A percentile compares a stretch with the other conserved stretches of the same genome.
Conservation (phyloP, 1,284 basidiomycete species). For the Athelia sp. region DNA sequence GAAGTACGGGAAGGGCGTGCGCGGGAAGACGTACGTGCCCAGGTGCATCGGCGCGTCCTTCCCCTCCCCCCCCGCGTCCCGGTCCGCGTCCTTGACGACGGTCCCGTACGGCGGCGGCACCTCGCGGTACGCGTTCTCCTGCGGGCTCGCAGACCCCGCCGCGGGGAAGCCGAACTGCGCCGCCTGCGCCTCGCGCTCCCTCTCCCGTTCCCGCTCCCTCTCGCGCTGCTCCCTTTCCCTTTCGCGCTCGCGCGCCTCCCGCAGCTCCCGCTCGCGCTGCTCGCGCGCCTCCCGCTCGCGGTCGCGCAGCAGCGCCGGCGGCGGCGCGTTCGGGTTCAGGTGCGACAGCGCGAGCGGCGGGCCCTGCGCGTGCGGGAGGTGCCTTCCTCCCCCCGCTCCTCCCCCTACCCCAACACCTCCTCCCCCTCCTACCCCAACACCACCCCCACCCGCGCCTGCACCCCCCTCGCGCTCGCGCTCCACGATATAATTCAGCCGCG, state of each 20-base stretch:
- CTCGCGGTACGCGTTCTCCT: background rate
- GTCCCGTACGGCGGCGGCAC: background rate
- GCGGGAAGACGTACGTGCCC: conserved; percentile 50
- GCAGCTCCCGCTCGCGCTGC: conserved; percentile 12
- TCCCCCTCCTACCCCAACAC: too few species aligned
- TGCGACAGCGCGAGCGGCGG: conserved; percentile 1
- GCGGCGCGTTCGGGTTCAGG: background rate
- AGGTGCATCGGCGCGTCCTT: conserved; percentile 34
- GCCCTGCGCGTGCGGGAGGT: background rate
- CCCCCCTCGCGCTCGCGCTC: too few species aligned
- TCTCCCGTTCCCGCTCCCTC: background rate
- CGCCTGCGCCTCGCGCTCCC: background rate
- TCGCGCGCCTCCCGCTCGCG: conserved; percentile 15
- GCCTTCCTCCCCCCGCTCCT: too few species aligned
- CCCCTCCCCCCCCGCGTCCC: background rate
- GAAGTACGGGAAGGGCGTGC: conserved; percentile 35
- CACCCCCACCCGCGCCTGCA: background rate
- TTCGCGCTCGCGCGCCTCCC: conserved; percentile 16
- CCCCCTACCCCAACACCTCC: too few species aligned
- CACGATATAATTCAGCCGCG: background rate
- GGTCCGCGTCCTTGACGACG: background rate
- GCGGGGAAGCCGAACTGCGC: too few species aligned
- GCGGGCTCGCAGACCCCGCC: too few species aligned
- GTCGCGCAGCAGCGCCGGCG: conserved; percentile 12
- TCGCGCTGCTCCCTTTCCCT: conserved; percentile 3